Conservation (phyloP, 306 rosid species). For the Vigna angularis region DNA sequence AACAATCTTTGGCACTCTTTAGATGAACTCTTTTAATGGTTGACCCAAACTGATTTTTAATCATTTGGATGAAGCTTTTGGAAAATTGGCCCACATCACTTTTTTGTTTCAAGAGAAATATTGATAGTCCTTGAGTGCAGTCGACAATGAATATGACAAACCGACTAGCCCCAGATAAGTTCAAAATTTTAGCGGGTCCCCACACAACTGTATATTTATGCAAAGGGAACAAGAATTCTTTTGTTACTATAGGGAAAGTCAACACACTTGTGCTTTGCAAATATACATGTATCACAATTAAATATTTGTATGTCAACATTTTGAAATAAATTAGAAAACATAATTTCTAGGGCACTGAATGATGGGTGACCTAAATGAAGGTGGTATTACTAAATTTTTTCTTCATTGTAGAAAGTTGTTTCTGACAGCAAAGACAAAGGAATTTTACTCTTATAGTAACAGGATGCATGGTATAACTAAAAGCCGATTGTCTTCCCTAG, state of each 20-base stretch:
- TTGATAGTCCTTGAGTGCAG: neutral
- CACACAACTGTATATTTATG: neutral
- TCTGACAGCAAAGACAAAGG: neutral
- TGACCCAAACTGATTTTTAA: neutral
- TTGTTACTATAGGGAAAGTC: neutral
- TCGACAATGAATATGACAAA: neutral
- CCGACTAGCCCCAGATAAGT: neutral
- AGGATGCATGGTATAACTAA: no score
- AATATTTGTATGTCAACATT: neutral
- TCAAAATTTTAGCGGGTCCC: neutral
- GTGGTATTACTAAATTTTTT: neutral
- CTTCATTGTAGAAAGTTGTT: neutral
- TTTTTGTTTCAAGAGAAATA: neutral
- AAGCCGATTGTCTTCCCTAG: no score
- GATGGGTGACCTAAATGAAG: neutral
- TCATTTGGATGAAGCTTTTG: neutral
- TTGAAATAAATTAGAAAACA: neutral
- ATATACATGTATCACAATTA: neutral
- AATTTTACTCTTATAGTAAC: no score
- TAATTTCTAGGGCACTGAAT: neutral
- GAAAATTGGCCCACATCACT: neutral
- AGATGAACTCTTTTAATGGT: no score
- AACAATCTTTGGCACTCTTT: no score
- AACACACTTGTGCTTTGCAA: neutral
- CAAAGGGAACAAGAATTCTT: neutral